Evolutionary conservation across 2,329 filamentous ascomycete genomes (phyloP).

Genomic region (Huntiella abstrusa): DNA sequence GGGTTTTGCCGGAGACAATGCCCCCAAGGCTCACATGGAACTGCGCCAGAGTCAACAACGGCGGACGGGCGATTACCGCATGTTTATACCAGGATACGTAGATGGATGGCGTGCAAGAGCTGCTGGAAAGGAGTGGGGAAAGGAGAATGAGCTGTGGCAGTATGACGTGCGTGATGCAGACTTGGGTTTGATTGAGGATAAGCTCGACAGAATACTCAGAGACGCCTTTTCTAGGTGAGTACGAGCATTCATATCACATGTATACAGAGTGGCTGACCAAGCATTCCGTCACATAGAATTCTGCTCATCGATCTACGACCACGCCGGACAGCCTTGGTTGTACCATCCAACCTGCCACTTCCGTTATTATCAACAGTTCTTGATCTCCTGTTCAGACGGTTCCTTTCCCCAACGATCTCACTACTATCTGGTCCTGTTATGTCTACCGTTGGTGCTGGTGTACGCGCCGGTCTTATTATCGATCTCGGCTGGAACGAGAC

Average conservation of each 20-base stretch:
- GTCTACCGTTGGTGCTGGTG: slow-evolving; percentile 56
- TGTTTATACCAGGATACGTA: slow-evolving; percentile 39
- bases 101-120: slow-evolving; percentile 28
- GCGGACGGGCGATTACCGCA: slow-evolving; percentile 63
- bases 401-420: slow-evolving; percentile 63
- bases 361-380: slow-evolving; percentile 58
- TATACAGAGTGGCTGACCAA: slow-evolving; percentile 5
- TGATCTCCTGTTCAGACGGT: slow-evolving; percentile 61
- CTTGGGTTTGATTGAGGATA: slow-evolving; percentile 65
- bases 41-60: slow-evolving; percentile 62
- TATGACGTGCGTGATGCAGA: slow-evolving; percentile 56
- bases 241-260: neutral
- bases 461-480: slow-evolving; percentile 70
- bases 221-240: slow-evolving; percentile 62
- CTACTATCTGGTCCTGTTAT: slow-evolving; percentile 63
- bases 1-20: slow-evolving; percentile 70
- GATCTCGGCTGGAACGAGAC: slow-evolving; percentile 92
- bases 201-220: slow-evolving; percentile 63
- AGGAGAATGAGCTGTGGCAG: slow-evolving; percentile 57
- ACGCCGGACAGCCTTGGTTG: slow-evolving; percentile 51
- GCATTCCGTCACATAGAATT: slow-evolving; percentile 23
- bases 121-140: slow-evolving; percentile 37
- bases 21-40: slow-evolving; percentile 49
- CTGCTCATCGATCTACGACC: slow-evolving; percentile 57
- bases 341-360: slow-evolving; percentile 62